Evolutionary conservation across 257 asterid species (phyloP).

Genomic region (Scutellaria baicalensis): DNA sequence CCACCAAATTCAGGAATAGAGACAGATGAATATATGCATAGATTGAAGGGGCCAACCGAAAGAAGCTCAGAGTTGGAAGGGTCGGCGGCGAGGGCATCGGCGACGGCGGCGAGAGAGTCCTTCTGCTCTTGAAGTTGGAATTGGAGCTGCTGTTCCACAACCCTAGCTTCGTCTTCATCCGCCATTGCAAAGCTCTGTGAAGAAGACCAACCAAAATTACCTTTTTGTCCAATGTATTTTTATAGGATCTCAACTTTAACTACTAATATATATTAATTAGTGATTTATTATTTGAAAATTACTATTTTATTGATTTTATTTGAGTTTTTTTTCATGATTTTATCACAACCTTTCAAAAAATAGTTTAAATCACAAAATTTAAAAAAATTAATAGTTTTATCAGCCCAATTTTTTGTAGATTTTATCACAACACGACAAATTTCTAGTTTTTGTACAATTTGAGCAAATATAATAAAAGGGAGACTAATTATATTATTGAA

Average conservation of each 20-base stretch:
- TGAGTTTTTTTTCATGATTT: too few species aligned
- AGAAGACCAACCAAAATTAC: background rate
- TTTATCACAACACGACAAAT: too few species aligned
- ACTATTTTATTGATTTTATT: background rate
- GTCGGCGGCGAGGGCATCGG: conserved; percentile 61
- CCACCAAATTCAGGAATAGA: background rate
- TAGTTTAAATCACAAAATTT: too few species aligned
- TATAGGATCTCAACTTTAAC: too few species aligned
- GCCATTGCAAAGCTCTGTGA: conserved; percentile 39
- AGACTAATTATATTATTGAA: too few species aligned
- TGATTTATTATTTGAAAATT: background rate
- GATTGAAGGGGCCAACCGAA: conserved; percentile 36
- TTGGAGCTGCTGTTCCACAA: conserved; percentile 65
- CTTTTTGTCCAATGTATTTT: background rate
- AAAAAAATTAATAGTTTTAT: too few species aligned
- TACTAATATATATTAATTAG: too few species aligned
- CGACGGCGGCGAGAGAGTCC: conserved; percentile 62
- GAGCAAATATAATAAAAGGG: too few species aligned
- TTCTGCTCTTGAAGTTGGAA: conserved; percentile 63
- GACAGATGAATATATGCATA: background rate
- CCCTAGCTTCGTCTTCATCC: conserved; percentile 65
- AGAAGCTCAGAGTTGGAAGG: conserved; percentile 68
- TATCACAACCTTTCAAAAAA: too few species aligned
- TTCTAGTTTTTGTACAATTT: too few species aligned
- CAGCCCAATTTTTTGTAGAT: too few species aligned